Evolutionary conservation across 106 monocot species (phyloP), one percentile per base, ranked within the genome.

Genomic region (Dendrobium chrysotoxum): DNA sequence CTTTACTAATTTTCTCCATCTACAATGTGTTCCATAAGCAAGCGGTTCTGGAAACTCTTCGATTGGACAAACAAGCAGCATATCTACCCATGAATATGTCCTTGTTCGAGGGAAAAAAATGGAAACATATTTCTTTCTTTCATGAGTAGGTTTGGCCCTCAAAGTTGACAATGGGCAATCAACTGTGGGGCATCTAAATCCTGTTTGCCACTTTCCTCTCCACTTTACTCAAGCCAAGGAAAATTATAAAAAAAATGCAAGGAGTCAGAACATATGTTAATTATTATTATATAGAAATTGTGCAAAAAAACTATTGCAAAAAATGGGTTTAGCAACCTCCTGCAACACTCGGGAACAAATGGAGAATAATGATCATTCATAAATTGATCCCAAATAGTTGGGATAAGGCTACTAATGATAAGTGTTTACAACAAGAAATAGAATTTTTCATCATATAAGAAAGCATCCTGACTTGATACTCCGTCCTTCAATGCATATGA

Each of bases 171-270:
- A 83, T 28, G 96, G 94, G 78, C 87, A 89, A 75, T 96, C 96
- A 79, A 38, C 76, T 78, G 80, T 90, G 47, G 86, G 84, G 81
- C 96, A 96, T 68, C 78, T 82, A 58, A 96, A 92, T 83, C 94
- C 90, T 54, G 89, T 94, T 81, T 94, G 96, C 96, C 96, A 96
- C 79, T 94, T 96, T 70, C 96, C 96, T 87, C 94, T 89, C 96
- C 96, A 96, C 96, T 96, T 81, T 73, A 88, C 83, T 87, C 83
- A 76, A 84, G 65, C 55, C 61, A 76, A 78, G 75, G 75, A 75
- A 26, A 25, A 75, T 50, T 38, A 76, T 46, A 53, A 57, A 50
- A 57, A 75, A 50, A 67, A 78, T 13, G 76, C 41, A 40, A 74
- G 40, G 20, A 5, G 39, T 74, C 26, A 74, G 23, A 74, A 74